Base-by-base conservation (phyloP, 1,284 basidiomycete genomes). In the Pyrrhoderma lamaoense region DNA sequence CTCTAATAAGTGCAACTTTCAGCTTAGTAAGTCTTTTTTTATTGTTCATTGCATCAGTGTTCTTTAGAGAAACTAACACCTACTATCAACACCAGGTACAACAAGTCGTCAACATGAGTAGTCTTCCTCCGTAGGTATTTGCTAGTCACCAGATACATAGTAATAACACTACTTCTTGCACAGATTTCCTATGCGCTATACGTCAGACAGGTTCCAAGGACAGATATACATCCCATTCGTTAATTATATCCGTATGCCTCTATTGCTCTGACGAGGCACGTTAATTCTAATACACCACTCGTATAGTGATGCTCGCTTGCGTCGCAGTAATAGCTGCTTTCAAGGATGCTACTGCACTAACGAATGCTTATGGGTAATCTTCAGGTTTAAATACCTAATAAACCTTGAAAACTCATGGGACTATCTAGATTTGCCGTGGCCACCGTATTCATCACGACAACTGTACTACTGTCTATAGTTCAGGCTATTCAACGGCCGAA, bases 1-100 rank as follows among this genome's bases (percentile, higher is more conserved):
- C 82, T 4, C 73, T 85, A 73, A 84, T 85, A 57, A 80, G 81
- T 0, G 82, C 79, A 0, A 77, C 77, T 0, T 85, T 85, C 69
- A 79, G 75, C 57, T 66, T 85, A 9, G 57, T 50, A 51, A 51
- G 8, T 51, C 4, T n/a, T 16, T 16, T 40, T 40, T 16, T 57
- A 37, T 57, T 51, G 16, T 38, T 42, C 19, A 13, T 25, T 37
- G 11, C 42, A 18, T n/a, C n/a, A n/a, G n/a, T n/a, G n/a, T n/a
- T n/a, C n/a, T n/a, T n/a, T n/a, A n/a, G n/a, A n/a, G n/a, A n/a
- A n/a, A n/a, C n/a, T n/a, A n/a, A n/a, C n/a, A n/a, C n/a, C n/a
- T n/a, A n/a, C n/a, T 16, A 5, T 21, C 8, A 40, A 4, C 38
- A 40, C 19, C 40, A 62, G 31, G 60, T 77, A 13, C 80, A 84